Percentiles rank a stretch among this genome's conserved stretches.
phyloP scores from a whole-genome alignment of 345 rosid genomes.

The Acer yangbiense region DNA sequence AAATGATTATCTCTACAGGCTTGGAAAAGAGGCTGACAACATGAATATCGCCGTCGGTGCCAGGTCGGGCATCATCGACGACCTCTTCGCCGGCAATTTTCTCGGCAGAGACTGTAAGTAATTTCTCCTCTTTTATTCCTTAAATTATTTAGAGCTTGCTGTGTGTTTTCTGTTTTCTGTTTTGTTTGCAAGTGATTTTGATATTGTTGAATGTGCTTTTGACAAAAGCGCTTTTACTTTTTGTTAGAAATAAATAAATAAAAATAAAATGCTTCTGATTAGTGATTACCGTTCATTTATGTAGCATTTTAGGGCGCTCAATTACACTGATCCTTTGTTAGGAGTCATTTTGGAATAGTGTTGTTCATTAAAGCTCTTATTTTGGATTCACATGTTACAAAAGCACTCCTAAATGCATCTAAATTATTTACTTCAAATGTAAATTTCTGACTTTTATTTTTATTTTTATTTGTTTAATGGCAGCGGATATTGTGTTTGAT shows the following conservation, averaged over 20 bases:
- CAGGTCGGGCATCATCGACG: conserved; percentile 72
- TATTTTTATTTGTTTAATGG: conserved; percentile 10
- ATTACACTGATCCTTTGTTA: no score
- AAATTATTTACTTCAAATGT: no score
- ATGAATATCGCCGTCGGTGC: conserved; percentile 91
- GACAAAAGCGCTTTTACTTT: no score
- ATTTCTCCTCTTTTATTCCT: not conserved
- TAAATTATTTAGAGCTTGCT: not conserved
- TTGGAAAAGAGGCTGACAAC: conserved; percentile 85
- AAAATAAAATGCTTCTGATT: no score
- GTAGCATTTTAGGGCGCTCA: no score
- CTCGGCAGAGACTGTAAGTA: conserved; percentile 93
- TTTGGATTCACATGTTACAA: not conserved
- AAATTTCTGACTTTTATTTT: no score
- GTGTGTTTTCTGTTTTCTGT: no score
- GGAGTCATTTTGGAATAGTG: not conserved
- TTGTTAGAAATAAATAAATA: no score
- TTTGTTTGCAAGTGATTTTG: not conserved
- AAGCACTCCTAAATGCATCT: not conserved
- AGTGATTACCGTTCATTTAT: no score
- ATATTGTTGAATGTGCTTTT: not conserved
- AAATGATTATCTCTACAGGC: conserved; percentile 75
- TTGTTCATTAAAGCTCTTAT: not conserved
- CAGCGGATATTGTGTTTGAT: conserved; percentile 96
- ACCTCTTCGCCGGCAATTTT: conserved; percentile 78